Percentiles rank a stretch among this genome's conserved stretches.
These are phyloP conservation scores for Kappamyces sp. DNA, from an alignment of 192 early-diverging fungal species.

Conservation along the genomic window DNA sequence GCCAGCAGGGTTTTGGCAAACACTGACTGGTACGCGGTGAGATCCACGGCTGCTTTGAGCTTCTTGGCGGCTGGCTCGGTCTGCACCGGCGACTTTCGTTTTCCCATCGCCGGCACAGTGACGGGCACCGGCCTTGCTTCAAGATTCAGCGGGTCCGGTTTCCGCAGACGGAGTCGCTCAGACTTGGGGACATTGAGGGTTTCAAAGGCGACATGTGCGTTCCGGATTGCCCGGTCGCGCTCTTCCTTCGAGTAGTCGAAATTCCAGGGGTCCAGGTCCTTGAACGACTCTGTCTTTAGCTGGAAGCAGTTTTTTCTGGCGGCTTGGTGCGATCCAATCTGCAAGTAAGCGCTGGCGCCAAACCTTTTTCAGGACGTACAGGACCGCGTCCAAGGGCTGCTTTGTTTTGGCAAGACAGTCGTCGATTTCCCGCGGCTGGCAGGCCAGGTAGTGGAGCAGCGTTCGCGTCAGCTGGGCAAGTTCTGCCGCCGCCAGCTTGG, in stretches of 20 bases:
- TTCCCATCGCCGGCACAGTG: neutral
- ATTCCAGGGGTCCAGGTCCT: constrained; percentile 8
- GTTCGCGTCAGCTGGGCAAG: no score
- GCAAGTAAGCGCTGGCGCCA: neutral
- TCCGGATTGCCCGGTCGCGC: neutral
- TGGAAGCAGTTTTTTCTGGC: constrained; percentile 11
- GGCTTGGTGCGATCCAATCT: constrained; percentile 8
- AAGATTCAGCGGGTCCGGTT: neutral
- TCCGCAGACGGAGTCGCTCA: neutral
- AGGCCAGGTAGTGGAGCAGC: constrained; percentile 5
- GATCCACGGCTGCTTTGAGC: no score
- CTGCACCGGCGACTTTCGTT: constrained; percentile 1
- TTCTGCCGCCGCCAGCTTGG: no score
- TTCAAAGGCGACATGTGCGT: neutral
- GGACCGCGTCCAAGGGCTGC: neutral
- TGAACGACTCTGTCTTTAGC: constrained; percentile 13
- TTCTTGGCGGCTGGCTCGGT: neutral
- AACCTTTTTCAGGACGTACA: constrained; percentile 9
- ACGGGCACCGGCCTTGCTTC: no score
- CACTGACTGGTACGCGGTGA: no score
- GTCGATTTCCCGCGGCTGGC: constrained; percentile 2
- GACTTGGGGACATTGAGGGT: neutral
- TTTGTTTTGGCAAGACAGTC: constrained; percentile 10
- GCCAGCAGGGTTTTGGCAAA: no score
- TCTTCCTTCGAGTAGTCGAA: constrained; percentile 11